Conservation (phyloP, 2,329 filamentous ascomycete genomes). For the Fusarium sp. region DNA sequence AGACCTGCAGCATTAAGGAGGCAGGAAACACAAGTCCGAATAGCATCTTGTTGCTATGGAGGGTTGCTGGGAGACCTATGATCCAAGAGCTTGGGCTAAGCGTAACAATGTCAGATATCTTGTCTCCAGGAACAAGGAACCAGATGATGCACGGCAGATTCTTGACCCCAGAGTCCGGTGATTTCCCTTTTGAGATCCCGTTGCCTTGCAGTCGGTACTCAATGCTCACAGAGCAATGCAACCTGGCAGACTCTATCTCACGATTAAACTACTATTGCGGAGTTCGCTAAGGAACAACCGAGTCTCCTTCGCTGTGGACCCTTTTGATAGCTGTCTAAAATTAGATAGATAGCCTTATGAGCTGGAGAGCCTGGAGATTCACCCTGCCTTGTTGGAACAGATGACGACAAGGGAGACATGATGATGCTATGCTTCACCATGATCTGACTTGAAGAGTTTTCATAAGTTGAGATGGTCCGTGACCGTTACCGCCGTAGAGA, state of each 20-base stretch:
- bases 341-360: neutral
- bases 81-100: neutral
- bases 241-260: neutral
- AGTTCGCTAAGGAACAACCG: neutral
- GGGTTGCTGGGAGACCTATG: neutral
- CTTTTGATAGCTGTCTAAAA: neutral
- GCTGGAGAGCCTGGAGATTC: neutral
- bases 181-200: neutral
- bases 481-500: neutral
- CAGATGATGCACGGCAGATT: neutral
- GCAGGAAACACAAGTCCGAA: neutral
- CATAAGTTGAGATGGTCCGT: neutral
- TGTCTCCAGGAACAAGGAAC: neutral
- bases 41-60: neutral
- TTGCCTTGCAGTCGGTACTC: neutral
- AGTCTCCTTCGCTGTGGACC: neutral
- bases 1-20: neutral
- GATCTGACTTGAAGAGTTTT: neutral
- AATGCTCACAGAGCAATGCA: neutral
- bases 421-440: neutral
- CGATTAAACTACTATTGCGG: neutral
- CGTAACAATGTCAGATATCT: neutral
- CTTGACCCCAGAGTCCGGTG: neutral
- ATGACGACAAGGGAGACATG: neutral
- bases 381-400: neutral